These are phyloP conservation scores for Proteromonas lacertae DNA, from an alignment of 352 stramenopile genomes.

Conservation along the genomic window DNA sequence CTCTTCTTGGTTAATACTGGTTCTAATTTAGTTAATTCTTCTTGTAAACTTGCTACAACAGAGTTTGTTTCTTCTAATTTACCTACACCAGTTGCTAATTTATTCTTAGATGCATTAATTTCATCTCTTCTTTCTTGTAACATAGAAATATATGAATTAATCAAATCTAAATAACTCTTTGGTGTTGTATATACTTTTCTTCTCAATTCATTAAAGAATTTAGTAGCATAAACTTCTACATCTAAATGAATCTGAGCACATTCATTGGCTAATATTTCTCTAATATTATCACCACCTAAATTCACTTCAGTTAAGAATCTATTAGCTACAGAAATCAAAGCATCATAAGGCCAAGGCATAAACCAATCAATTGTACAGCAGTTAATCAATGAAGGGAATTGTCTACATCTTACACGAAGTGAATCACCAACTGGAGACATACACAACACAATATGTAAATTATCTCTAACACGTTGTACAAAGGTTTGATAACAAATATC, in stretches of 20 bases:
- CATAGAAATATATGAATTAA: conserved; percentile 52
- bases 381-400: conserved; percentile 63
- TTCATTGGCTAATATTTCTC: conserved; percentile 10
- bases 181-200: conserved; percentile 79
- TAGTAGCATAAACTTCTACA: conserved; percentile 40
- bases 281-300: conserved; percentile 36
- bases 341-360: conserved; percentile 65
- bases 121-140: conserved; percentile 50
- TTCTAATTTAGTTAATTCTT: conserved; percentile 64
- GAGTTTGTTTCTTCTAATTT: conserved; percentile 64
- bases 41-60: conserved; percentile 61
- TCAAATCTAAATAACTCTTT: conserved; percentile 81
- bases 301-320: conserved; percentile 61
- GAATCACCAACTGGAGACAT: conserved; percentile 69
- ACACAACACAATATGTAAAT: conserved; percentile 59
- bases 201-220: conserved; percentile 50
- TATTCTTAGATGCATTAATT: conserved; percentile 42
- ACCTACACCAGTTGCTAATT: conserved; percentile 46
- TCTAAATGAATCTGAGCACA: conserved; percentile 52
- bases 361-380: conserved; percentile 78
- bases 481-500: conserved; percentile 75
- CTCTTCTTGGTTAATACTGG: conserved; percentile 72
- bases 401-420: conserved; percentile 54
- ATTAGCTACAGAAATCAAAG: conserved; percentile 49
- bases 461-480: conserved; percentile 52